These are phyloP conservation scores for Dryas alaskensis DNA, from an alignment of 306 rosid genomes.

Conservation along the genomic window DNA sequence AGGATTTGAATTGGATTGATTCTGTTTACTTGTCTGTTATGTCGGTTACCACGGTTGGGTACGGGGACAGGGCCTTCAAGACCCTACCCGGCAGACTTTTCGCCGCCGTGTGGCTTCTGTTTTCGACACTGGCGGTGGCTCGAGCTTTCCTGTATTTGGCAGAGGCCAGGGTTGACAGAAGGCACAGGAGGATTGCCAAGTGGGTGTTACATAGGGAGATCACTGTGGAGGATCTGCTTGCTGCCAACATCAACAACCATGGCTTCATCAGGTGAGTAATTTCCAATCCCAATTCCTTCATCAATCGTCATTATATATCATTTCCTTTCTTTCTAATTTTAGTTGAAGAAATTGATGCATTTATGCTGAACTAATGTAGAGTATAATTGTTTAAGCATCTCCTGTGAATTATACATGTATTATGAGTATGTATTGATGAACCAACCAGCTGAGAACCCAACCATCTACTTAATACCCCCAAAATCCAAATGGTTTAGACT, in stretches of 20 bases:
- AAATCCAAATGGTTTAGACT: background rate
- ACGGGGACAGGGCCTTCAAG: conserved; percentile 77
- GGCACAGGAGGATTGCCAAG: conserved; percentile 61
- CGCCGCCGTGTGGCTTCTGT: conserved; percentile 70
- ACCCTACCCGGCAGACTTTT: conserved; percentile 64
- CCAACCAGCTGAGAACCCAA: background rate
- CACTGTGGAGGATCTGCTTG: conserved; percentile 71
- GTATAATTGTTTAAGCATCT: background rate
- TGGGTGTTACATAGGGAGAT: conserved; percentile 72
- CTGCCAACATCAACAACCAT: conserved; percentile 66
- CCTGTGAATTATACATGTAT: background rate
- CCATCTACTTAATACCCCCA: conserved; percentile 1
- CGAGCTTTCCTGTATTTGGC: conserved; percentile 73
- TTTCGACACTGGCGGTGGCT: conserved; percentile 74
- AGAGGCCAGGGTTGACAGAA: conserved; percentile 71
- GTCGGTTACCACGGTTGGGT: conserved; percentile 87
- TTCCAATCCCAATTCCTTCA: background rate
- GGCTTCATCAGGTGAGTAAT: conserved; percentile 65
- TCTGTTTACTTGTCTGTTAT: conserved; percentile 67
- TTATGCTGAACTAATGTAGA: background rate
- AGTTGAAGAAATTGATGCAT: background rate
- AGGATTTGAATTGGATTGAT: conserved; percentile 61
- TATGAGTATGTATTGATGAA: too few relatives aligned
- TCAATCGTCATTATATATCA: background rate
- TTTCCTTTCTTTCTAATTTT: background rate